These are phyloP conservation scores for Fusarium napiforme DNA, from an alignment of 2,329 filamentous ascomycete genomes.

Conservation along the genomic window DNA sequence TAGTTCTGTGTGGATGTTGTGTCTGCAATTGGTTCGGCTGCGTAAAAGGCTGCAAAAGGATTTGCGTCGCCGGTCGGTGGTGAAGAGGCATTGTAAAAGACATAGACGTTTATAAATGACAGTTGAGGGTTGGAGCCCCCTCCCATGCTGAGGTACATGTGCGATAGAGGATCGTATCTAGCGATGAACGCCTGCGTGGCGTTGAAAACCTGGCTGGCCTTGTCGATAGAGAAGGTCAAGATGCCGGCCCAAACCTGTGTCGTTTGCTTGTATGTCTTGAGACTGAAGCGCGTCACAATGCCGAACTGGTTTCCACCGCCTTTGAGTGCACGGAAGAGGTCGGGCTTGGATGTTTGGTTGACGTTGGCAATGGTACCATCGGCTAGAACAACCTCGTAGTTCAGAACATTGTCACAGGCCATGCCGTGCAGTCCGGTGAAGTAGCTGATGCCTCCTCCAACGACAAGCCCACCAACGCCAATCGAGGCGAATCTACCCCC, in stretches of 20 bases:
- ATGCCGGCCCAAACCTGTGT: neutral
- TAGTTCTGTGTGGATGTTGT: neutral
- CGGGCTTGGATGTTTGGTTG: neutral
- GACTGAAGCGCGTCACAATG: neutral
- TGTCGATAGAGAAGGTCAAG: neutral
- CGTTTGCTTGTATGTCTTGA: neutral
- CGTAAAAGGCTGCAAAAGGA: neutral
- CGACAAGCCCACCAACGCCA: neutral
- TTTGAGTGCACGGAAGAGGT: neutral
- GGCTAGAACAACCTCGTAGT: neutral
- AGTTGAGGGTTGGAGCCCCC: neutral
- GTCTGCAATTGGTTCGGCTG: neutral
- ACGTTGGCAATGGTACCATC: neutral
- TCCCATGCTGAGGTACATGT: neutral
- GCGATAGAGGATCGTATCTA: neutral
- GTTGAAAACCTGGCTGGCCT: neutral
- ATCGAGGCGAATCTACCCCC: neutral
- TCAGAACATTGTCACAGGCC: neutral
- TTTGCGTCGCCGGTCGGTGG: neutral
- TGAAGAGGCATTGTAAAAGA: neutral
- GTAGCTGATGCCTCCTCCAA: neutral
- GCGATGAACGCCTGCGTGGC: neutral
- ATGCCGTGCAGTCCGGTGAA: neutral
- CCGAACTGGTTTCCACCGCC: neutral
- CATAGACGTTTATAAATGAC: neutral